phyloP scores from a whole-genome alignment of 2,329 filamentous ascomycete genomes.

The Eutypa lata region DNA sequence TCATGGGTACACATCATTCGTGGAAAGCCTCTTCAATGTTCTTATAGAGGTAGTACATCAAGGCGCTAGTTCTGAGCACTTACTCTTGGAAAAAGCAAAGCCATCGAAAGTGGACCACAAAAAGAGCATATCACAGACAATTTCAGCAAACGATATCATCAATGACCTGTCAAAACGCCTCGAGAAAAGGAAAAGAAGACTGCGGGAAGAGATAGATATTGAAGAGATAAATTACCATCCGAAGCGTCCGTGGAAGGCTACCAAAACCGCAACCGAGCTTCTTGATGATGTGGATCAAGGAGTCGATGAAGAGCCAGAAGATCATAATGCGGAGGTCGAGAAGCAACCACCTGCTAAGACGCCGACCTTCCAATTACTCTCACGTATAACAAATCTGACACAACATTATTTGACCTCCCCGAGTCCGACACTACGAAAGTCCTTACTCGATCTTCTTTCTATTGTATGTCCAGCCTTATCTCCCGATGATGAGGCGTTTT shows the following conservation, averaged over 20 bases:
- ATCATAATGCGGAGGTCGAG: conserved; percentile 33
- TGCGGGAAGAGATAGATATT: conserved; percentile 29
- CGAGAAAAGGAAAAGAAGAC: conserved; percentile 35
- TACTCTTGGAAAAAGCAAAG: conserved; percentile 43
- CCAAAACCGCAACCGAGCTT: conserved; percentile 18
- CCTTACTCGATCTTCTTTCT: conserved; percentile 72
- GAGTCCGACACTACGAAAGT: conserved; percentile 73
- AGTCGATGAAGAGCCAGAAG: conserved; percentile 28
- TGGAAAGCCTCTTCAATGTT: conserved; percentile 80
- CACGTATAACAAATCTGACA: conserved; percentile 77
- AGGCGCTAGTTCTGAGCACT: conserved; percentile 59
- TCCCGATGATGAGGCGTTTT: conserved; percentile 74
- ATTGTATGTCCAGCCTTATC: conserved; percentile 71
- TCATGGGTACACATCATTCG: conserved; percentile 84
- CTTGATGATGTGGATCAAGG: conserved; percentile 33
- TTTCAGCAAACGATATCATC: conserved; percentile 43
- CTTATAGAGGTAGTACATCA: conserved; percentile 81
- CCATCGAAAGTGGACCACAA: conserved; percentile 37
- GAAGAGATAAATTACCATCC: conserved; percentile 30
- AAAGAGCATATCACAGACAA: conserved; percentile 31
- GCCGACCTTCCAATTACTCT: conserved; percentile 76
- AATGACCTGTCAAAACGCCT: conserved; percentile 63
- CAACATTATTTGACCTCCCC: conserved; percentile 89
- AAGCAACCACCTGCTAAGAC: conserved; percentile 64
- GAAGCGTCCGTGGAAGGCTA: conserved; percentile 32